A percentile compares a stretch with the other conserved stretches of the same genome.
Evolutionary conservation across 202 grass and related monocot genomes (phyloP).

Genomic region (Carex arenaria): DNA sequence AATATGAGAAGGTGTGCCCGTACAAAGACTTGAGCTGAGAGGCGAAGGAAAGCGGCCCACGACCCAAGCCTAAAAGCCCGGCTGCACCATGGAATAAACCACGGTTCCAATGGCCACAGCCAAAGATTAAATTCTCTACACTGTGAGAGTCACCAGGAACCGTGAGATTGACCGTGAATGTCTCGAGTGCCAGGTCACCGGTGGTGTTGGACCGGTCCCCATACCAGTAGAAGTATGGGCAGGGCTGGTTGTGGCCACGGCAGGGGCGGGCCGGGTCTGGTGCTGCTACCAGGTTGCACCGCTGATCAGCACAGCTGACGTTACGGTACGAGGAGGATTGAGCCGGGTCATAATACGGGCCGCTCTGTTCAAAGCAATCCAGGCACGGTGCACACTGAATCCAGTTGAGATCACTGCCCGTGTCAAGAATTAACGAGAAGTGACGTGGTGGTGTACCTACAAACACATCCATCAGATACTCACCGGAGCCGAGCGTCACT

Average conservation of each 20-base stretch:
- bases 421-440: constrained; percentile 91
- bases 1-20: constrained; percentile 87
- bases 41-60: constrained; percentile 75
- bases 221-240: constrained; percentile 97
- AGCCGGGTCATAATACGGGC: constrained; percentile 60
- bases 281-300: constrained; percentile 56
- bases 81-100: constrained; percentile 91
- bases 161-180: constrained; percentile 90
- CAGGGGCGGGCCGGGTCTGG: constrained; percentile 25
- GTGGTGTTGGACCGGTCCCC: constrained; percentile 93
- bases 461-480: constrained; percentile 88
- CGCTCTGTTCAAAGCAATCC: constrained; percentile 82
- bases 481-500: constrained; percentile 64
- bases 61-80: constrained; percentile 78
- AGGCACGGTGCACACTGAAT: constrained; percentile 85
- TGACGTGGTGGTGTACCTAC: constrained; percentile 75
- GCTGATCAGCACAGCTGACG: constrained; percentile 56
- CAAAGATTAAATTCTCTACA: constrained; percentile 66
- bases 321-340: constrained; percentile 67
- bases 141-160: constrained; percentile 30
- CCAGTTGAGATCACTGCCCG: constrained; percentile 98
- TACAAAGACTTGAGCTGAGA: constrained; percentile 79
- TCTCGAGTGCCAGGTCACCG: constrained; percentile 76
- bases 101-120: constrained; percentile 89
- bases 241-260: constrained; percentile 33